A percentile compares a stretch with the other conserved stretches of the same genome.
Conservation (phyloP, 768 basidiomycete genomes). For the Mycena chlorophos region DNA sequence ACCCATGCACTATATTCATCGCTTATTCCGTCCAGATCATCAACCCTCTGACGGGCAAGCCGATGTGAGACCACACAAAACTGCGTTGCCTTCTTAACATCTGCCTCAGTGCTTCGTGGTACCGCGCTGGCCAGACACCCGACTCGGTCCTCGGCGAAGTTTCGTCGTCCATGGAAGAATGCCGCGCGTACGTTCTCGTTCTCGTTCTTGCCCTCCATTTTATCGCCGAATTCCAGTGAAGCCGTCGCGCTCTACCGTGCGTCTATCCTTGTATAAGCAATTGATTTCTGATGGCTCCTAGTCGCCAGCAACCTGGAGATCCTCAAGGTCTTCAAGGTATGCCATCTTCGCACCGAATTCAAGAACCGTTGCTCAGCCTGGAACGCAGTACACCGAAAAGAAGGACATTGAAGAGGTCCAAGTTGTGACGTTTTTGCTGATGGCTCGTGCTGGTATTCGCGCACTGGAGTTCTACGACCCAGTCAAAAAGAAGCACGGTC, state of each 20-base stretch:
- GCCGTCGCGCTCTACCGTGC: constrained; percentile 79
- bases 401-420: constrained; percentile 77
- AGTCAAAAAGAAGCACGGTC: constrained; percentile 72
- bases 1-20: neutral
- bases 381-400: constrained; percentile 58
- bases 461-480: constrained; percentile 86
- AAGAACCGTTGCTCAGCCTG: neutral
- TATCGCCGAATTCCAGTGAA: constrained; percentile 38
- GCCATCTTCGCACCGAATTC: constrained; percentile 22
- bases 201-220: constrained; percentile 50
- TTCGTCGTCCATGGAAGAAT: constrained; percentile 90
- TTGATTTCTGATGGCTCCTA: constrained; percentile 27
- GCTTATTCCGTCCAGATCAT: constrained; percentile 50
- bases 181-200: constrained; percentile 84
- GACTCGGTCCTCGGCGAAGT: constrained; percentile 83
- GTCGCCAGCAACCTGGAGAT: constrained; percentile 77
- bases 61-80: constrained; percentile 49
- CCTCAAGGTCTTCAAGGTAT: constrained; percentile 75
- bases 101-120: constrained; percentile 69
- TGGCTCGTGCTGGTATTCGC: constrained; percentile 82
- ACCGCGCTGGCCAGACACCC: constrained; percentile 83
- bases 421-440: constrained; percentile 77
- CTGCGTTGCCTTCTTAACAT: neutral
- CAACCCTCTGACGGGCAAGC: constrained; percentile 78
- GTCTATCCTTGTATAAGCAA: constrained; percentile 24